Conservation (phyloP, 129 eudicot genomes). For the Tagetes erecta region DNA sequence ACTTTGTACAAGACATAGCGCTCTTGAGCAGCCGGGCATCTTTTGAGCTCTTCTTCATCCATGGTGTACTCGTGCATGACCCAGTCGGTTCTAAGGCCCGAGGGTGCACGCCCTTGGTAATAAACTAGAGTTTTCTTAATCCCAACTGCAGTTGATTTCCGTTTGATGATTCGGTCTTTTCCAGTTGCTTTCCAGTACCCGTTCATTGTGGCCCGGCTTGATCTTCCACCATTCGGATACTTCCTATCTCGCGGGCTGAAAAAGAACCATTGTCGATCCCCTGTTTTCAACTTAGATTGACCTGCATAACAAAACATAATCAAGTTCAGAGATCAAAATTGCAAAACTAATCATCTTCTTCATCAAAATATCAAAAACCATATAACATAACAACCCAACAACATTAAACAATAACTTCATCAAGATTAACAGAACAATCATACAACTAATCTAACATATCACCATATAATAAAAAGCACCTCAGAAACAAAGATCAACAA, state of each 20-base stretch:
- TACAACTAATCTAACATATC: not conserved
- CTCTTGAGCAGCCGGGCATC: conserved; percentile 61
- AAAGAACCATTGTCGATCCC: conserved; percentile 94
- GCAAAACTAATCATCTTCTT: not conserved
- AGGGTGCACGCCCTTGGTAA: conserved; percentile 86
- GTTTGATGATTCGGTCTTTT: conserved; percentile 67
- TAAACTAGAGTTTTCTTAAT: conserved; percentile 80
- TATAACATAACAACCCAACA: not conserved
- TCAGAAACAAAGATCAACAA: not conserved
- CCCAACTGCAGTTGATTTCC: conserved; percentile 63
- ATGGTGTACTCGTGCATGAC: conserved; percentile 93
- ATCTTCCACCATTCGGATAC: conserved; percentile 80
- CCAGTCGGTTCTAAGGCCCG: conserved; percentile 84
- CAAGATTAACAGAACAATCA: not conserved
- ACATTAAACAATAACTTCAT: conserved; percentile 1
- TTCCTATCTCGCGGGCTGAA: conserved; percentile 83
- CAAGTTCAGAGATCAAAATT: not conserved
- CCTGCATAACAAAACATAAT: conserved; percentile 41
- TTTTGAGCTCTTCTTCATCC: conserved; percentile 84
- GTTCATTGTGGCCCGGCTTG: conserved; percentile 67
- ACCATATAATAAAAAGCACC: not conserved
- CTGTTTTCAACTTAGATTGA: conserved; percentile 67
- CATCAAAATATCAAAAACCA: not conserved
- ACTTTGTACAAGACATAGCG: conserved; percentile 68
- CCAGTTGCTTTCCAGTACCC: conserved; percentile 99